Conservation (phyloP, 2,329 filamentous ascomycete species). For the Ceratocystis papillata region DNA sequence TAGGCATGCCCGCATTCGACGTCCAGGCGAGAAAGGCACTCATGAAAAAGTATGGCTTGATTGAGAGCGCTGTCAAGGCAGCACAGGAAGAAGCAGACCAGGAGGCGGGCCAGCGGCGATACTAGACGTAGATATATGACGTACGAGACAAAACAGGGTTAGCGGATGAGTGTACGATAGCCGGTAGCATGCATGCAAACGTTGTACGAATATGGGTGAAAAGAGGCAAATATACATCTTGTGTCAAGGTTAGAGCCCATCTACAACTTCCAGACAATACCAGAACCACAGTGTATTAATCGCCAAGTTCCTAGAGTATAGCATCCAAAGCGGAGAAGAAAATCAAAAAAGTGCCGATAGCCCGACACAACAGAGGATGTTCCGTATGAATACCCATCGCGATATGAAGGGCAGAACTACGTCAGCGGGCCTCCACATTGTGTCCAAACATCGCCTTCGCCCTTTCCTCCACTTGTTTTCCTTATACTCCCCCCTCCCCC, state of each 20-base stretch:
- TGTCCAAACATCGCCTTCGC: too few species aligned
- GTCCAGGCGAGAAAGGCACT: conserved; percentile 10
- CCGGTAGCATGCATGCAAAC: background rate
- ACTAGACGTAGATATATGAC: background rate
- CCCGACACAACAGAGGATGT: too few species aligned
- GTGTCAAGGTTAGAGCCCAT: too few species aligned
- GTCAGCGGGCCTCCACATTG: too few species aligned
- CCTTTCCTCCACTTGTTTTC: too few species aligned
- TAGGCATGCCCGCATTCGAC: conserved; percentile 11
- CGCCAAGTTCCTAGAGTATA: too few species aligned
- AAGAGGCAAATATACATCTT: background rate
- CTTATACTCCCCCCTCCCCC: background rate
- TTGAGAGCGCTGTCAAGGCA: conserved; percentile 8
- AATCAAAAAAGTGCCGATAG: too few species aligned
- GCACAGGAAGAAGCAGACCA: background rate
- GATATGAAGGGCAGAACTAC: too few species aligned
- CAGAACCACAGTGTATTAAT: too few species aligned
- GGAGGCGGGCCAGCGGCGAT: background rate
- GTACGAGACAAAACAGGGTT: background rate
- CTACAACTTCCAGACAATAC: too few species aligned
- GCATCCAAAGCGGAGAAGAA: too few species aligned
- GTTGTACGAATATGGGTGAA: background rate
- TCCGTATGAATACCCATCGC: too few species aligned
- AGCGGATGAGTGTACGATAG: conserved; percentile 13
- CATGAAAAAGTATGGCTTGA: conserved; percentile 6